phyloP scores from a whole-genome alignment of 2,329 filamentous ascomycete genomes.

The Colletotrichum cuscutae region DNA sequence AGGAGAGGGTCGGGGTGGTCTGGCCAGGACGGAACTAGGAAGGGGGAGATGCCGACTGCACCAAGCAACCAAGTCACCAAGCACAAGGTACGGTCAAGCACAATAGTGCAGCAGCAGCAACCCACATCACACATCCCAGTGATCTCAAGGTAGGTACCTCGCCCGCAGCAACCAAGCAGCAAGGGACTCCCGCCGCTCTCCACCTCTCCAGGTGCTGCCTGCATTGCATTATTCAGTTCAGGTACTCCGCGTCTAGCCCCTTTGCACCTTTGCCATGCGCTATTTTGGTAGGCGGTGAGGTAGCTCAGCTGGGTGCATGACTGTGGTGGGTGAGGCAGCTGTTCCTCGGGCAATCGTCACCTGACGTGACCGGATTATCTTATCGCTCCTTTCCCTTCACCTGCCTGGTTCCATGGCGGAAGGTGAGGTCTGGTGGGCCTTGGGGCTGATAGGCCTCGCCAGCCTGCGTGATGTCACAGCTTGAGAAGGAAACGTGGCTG shows the following conservation, averaged over 20 bases:
- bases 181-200: slow-evolving; percentile 1
- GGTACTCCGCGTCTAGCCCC: not conserved
- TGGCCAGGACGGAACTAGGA: slow-evolving; percentile 19
- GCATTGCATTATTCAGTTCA: slow-evolving; percentile 29
- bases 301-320: not conserved
- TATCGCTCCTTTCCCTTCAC: not conserved
- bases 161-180: slow-evolving; percentile 6
- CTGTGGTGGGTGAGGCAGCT: slow-evolving; percentile 24
- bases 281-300: not conserved
- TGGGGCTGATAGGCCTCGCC: no score
- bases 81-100: no score
- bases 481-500: not conserved
- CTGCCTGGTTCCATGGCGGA: no score
- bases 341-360: slow-evolving; percentile 10
- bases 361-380: slow-evolving; percentile 22
- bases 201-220: slow-evolving; percentile 4
- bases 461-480: slow-evolving; percentile 32
- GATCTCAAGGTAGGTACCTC: not conserved
- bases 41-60: not conserved
- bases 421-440: no score
- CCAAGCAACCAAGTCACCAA: not conserved
- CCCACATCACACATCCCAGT: no score
- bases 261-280: not conserved
- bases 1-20: slow-evolving; percentile 16
- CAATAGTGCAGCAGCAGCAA: no score